phyloP scores from a whole-genome alignment of 805 yeast species.

The Cyberlindnera meyerae region DNA sequence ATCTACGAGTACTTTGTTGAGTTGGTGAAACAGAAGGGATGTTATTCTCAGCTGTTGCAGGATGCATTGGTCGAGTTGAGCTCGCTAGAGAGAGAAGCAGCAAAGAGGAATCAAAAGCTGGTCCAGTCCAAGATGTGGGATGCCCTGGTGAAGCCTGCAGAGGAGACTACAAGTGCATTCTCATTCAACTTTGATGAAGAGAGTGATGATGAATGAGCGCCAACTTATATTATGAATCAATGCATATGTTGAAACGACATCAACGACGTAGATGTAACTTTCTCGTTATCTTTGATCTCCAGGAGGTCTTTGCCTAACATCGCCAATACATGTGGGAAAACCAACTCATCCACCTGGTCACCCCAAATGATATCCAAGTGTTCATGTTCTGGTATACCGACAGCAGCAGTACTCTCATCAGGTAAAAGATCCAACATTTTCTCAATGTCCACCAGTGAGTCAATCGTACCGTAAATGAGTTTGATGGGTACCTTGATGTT shows the following conservation, averaged over 20 bases:
- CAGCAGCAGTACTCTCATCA: conserved; percentile 37
- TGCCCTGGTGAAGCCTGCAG: conserved; percentile 25
- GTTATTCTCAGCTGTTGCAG: conserved; percentile 32
- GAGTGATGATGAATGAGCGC: conserved; percentile 17
- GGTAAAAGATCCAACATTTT: conserved; percentile 72
- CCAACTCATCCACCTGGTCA: conserved; percentile 46
- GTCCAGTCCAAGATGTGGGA: conserved; percentile 54
- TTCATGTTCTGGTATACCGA: conserved; percentile 68
- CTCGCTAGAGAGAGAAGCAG: conserved; percentile 30
- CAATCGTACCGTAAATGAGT: conserved; percentile 73
- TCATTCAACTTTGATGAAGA: conserved; percentile 25
- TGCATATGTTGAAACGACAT: not conserved
- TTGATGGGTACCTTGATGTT: conserved; percentile 69
- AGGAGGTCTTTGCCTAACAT: conserved; percentile 24
- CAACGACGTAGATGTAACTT: conserved; percentile 7
- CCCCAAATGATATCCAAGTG: conserved; percentile 94
- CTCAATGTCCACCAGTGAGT: conserved; percentile 82
- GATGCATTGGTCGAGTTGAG: conserved; percentile 32
- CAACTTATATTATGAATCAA: not conserved
- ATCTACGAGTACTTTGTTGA: conserved; percentile 57
- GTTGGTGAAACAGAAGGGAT: conserved; percentile 37
- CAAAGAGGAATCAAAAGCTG: conserved; percentile 18
- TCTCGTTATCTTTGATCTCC: conserved; percentile 5
- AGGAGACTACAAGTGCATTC: conserved; percentile 10
- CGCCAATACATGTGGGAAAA: conserved; percentile 38